These are phyloP conservation scores for Umbelopsis isabellina DNA, from an alignment of 192 early-diverging fungal genomes.

Conservation along the genomic window DNA sequence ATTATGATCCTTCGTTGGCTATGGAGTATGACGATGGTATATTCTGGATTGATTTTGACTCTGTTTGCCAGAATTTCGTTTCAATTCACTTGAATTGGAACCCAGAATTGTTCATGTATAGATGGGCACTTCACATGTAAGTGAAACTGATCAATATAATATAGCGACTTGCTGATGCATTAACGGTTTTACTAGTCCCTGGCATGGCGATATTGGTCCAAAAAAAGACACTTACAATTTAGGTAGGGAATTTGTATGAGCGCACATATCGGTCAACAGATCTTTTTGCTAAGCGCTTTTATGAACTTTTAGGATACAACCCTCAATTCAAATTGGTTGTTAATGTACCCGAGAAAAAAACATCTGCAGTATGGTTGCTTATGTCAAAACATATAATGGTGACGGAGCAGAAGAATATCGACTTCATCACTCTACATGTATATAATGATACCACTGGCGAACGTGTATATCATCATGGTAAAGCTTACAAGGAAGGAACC, in stretches of 20 bases:
- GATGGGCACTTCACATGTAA: slow-evolving; percentile 74
- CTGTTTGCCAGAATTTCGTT: slow-evolving; percentile 77
- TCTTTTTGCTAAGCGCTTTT: slow-evolving; percentile 18
- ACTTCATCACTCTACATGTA: slow-evolving; percentile 88
- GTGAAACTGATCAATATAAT: slow-evolving; percentile 30
- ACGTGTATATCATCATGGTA: slow-evolving; percentile 68
- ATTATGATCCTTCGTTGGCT: slow-evolving; percentile 73
- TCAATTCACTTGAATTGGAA: slow-evolving; percentile 94
- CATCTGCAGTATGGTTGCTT: slow-evolving; percentile 73
- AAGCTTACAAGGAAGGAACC: slow-evolving; percentile 61
- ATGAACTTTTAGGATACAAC: slow-evolving; percentile 66
- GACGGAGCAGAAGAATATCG: slow-evolving; percentile 78
- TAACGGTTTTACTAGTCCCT: slow-evolving; percentile 26
- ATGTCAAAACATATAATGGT: slow-evolving; percentile 83
- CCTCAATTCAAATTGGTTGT: slow-evolving; percentile 81
- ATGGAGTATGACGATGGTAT: slow-evolving; percentile 77
- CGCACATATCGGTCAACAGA: no score
- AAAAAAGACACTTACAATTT: slow-evolving; percentile 39
- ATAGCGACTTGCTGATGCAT: background rate
- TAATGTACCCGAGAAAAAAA: slow-evolving; percentile 48
- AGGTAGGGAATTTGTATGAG: slow-evolving; percentile 21
- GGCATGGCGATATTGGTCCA: slow-evolving; percentile 30
- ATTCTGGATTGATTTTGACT: slow-evolving; percentile 91
- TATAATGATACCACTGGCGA: slow-evolving; percentile 71
- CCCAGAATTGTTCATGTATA: slow-evolving; percentile 71